Percentiles rank a stretch among this genome's conserved stretches.
Conservation (phyloP, 2,329 filamentous ascomycete genomes). For the Catunica adiposa region DNA sequence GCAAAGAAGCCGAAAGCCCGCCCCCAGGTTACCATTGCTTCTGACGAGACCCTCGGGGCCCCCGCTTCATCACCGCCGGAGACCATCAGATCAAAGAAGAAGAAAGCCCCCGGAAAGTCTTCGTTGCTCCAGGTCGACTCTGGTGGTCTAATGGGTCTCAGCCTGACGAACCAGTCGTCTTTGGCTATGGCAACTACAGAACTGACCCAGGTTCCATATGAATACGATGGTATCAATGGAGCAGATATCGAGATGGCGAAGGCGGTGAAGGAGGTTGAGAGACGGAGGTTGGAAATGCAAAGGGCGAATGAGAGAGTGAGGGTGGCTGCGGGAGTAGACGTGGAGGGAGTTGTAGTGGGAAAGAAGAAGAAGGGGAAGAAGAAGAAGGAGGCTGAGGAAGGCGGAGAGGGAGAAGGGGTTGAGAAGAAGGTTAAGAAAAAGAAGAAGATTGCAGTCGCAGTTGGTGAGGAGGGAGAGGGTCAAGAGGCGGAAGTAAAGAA, state of each 20-base stretch:
- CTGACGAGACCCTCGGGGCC: constrained; percentile 54
- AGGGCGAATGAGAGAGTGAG: constrained; percentile 59
- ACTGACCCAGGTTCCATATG: constrained; percentile 23
- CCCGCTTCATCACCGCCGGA: constrained; percentile 30
- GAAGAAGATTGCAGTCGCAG: constrained; percentile 8
- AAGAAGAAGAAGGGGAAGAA: constrained; percentile 48
- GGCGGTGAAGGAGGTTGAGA: constrained; percentile 79
- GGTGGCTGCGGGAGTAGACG: constrained; percentile 49
- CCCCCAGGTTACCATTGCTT: constrained; percentile 49
- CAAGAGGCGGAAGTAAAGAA: background rate
- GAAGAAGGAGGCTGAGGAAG: constrained; percentile 18
- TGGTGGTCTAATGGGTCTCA: constrained; percentile 58
- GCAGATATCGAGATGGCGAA: constrained; percentile 81
- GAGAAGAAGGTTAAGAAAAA: constrained; percentile 27
- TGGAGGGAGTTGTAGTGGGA: constrained; percentile 47
- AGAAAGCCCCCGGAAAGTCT: constrained; percentile 33
- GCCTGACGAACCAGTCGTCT: constrained; percentile 30
- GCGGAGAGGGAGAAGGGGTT: constrained; percentile 16
- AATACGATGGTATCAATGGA: constrained; percentile 49
- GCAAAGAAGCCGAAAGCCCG: constrained; percentile 28
- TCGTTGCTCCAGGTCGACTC: constrained; percentile 69
- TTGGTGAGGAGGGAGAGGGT: constrained; percentile 18
- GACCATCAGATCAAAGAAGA: constrained; percentile 22
- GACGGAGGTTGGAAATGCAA: constrained; percentile 76
- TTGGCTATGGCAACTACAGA: no score